Percentiles rank a stretch among this genome's conserved stretches.
These are phyloP conservation scores for Alternaria brassicae DNA, from an alignment of 2,329 filamentous ascomycete genomes.

Conservation along the genomic window DNA sequence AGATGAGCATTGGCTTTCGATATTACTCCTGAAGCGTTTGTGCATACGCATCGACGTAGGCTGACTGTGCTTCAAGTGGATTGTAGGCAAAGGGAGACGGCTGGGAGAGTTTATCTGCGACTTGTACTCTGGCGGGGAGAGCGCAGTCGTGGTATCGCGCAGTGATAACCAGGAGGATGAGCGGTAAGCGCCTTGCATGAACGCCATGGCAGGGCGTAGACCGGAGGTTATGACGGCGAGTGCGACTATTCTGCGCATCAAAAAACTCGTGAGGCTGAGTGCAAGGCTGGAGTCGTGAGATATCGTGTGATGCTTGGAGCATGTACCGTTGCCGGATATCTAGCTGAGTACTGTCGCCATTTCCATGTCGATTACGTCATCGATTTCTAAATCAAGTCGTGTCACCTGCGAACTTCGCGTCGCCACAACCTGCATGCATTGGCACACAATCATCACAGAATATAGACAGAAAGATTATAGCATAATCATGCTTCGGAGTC, in stretches of 20 bases:
- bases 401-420: not conserved
- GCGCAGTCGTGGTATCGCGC: not conserved
- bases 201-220: not conserved
- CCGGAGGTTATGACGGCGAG: not conserved
- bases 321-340: not conserved
- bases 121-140: slow-evolving; percentile 1
- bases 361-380: not conserved
- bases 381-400: not conserved
- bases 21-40: not conserved
- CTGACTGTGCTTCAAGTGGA: slow-evolving; percentile 1
- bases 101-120: not conserved
- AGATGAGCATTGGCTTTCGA: not conserved
- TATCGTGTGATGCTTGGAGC: not conserved
- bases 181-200: slow-evolving; percentile 9
- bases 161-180: not conserved
- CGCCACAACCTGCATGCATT: no score
- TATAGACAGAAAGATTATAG: no score
- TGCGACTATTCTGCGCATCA: not conserved
- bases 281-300: not conserved
- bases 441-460: no score
- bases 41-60: not conserved
- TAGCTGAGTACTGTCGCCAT: not conserved
- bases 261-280: not conserved
- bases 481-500: no score
- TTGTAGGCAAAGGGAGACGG: not conserved